Conservation (phyloP, 805 yeast genomes). For the Candida peoriensis region DNA sequence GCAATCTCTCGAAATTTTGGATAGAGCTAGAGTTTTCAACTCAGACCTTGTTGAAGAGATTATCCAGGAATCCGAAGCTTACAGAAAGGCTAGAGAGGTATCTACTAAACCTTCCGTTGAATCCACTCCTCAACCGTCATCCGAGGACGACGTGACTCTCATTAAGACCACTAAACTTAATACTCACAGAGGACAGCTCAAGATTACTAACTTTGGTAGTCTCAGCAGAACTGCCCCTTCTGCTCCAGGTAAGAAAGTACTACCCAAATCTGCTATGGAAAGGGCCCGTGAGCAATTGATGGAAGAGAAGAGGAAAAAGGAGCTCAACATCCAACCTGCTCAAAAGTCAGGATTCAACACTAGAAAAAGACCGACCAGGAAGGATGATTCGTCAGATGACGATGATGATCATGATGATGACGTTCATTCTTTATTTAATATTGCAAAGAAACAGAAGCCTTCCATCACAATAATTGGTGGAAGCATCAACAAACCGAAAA, state of each 20-base stretch:
- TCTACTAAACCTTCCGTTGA: not conserved
- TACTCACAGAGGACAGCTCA: conserved; percentile 29
- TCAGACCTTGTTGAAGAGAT: conserved; percentile 48
- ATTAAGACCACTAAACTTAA: conserved; percentile 11
- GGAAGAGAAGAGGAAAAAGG: conserved; percentile 17
- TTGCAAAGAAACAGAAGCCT: conserved; percentile 20
- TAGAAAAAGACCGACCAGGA: conserved; percentile 26
- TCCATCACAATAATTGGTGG: conserved; percentile 31
- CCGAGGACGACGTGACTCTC: conserved; percentile 5
- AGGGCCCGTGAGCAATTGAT: conserved; percentile 30
- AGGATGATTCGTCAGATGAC: conserved; percentile 24
- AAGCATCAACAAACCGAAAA: conserved; percentile 28
- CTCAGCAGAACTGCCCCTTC: conserved; percentile 24
- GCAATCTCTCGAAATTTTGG: conserved; percentile 60
- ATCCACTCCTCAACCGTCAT: not conserved
- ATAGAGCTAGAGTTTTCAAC: conserved; percentile 55
- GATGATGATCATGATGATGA: conserved; percentile 35
- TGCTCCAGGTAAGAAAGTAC: conserved; percentile 22
- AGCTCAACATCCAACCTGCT: conserved; percentile 39
- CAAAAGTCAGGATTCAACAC: conserved; percentile 45
- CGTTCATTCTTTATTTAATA: conserved; percentile 31
- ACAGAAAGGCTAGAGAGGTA: conserved; percentile 25
- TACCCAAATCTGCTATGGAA: conserved; percentile 33
- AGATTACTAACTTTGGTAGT: conserved; percentile 34
- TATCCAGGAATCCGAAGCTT: conserved; percentile 35